Percentiles rank a stretch among this genome's conserved stretches.
Evolutionary conservation across 164 flowering plant species (phyloP).

Genomic region (Euptelea pleiosperma): DNA sequence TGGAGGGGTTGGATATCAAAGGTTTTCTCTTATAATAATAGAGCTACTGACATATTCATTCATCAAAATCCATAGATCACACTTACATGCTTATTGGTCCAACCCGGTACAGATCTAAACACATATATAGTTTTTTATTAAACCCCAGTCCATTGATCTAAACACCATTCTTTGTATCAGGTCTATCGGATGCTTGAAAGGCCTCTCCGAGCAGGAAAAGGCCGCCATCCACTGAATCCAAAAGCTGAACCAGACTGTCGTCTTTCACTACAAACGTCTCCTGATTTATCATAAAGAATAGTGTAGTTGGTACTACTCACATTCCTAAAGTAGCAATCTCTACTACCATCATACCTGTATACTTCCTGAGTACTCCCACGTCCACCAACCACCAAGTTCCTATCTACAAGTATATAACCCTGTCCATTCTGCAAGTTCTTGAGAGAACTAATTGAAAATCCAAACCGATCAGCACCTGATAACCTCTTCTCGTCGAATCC

Average conservation of each 20-base stretch:
- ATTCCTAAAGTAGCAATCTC: conserved; percentile 73
- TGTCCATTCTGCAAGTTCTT: conserved; percentile 57
- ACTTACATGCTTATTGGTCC: conserved; percentile 4
- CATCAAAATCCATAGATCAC: background rate
- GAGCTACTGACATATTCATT: too few species aligned
- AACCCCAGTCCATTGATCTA: background rate
- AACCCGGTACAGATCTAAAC: background rate
- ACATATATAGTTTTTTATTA: background rate
- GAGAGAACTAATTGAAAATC: conserved; percentile 28
- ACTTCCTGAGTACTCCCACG: conserved; percentile 59
- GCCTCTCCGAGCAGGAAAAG: conserved; percentile 19
- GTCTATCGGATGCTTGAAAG: conserved; percentile 14
- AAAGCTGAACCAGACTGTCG: conserved; percentile 1
- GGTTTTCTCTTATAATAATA: too few species aligned
- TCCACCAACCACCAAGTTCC: conserved; percentile 53
- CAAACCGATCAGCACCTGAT: conserved; percentile 7
- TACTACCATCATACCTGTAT: conserved; percentile 37
- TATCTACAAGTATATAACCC: conserved; percentile 53
- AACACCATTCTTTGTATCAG: conserved; percentile 2
- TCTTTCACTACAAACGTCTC: conserved; percentile 29
- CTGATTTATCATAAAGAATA: conserved; percentile 48
- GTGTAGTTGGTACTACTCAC: conserved; percentile 78
- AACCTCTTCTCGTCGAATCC: conserved; percentile 43
- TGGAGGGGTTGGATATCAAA: too few species aligned
- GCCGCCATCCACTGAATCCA: conserved; percentile 10